phyloP scores from a whole-genome alignment of 2,329 filamentous ascomycete species.

The Aspergillus tubingensis region DNA sequence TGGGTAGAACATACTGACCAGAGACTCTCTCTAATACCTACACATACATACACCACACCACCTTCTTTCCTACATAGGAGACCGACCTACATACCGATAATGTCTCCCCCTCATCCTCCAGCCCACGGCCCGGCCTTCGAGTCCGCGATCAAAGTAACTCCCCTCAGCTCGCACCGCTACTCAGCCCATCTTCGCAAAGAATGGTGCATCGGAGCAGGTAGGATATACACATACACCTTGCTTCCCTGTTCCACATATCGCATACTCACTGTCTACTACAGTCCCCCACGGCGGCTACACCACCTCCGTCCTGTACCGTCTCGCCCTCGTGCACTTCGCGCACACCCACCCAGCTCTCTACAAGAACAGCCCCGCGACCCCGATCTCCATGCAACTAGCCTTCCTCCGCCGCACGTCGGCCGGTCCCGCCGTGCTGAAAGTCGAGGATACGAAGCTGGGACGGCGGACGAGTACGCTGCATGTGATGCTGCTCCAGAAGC shows the following conservation, averaged over 20 bases:
- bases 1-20: no score
- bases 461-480: constrained; percentile 65
- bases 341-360: constrained; percentile 58
- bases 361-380: constrained; percentile 51
- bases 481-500: constrained; percentile 54
- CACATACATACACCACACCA: neutral
- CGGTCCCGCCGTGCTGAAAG: constrained; percentile 58
- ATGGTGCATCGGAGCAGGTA: constrained; percentile 68
- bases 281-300: constrained; percentile 74
- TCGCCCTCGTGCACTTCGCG: constrained; percentile 61
- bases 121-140: constrained; percentile 35
- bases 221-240: neutral
- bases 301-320: constrained; percentile 62
- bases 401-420: constrained; percentile 65
- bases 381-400: constrained; percentile 64
- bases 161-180: constrained; percentile 58
- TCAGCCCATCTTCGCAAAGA: constrained; percentile 56
- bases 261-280: constrained; percentile 29
- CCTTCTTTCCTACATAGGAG: neutral
- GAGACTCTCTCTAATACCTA: no score
- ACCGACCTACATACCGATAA: neutral
- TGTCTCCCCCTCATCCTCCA: constrained; percentile 7
- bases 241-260: no score
- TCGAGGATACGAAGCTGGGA: constrained; percentile 66
- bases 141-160: constrained; percentile 41